A percentile compares a stretch with the other conserved stretches of the same genome.
Conservation (phyloP, 2,329 filamentous ascomycete genomes). For the Monilinia aucupariae region DNA sequence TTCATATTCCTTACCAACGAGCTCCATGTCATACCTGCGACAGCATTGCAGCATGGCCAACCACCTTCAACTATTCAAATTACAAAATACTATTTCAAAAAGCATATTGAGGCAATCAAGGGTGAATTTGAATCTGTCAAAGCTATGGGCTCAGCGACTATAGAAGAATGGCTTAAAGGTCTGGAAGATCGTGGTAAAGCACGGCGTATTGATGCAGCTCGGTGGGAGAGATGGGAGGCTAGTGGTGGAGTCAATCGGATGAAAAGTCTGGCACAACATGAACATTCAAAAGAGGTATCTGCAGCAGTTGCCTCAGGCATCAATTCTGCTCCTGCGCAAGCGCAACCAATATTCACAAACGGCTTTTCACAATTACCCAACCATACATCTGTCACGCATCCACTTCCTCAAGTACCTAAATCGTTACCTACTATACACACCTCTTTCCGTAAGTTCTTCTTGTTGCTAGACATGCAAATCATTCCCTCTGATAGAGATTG, state of each 20-base stretch:
- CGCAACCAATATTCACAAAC: slow-evolving; percentile 7
- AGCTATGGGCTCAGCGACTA: slow-evolving; percentile 59
- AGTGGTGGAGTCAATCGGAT: slow-evolving; percentile 31
- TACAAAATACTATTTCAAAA: slow-evolving; percentile 60
- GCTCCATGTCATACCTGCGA: slow-evolving; percentile 53
- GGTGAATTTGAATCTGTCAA: slow-evolving; percentile 58
- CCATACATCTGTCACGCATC: slow-evolving; percentile 5
- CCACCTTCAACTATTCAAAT: slow-evolving; percentile 46
- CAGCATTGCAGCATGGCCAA: slow-evolving; percentile 48
- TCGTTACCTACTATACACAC: slow-evolving; percentile 19
- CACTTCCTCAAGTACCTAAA: slow-evolving; percentile 15
- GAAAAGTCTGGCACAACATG: slow-evolving; percentile 19
- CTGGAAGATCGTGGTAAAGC: slow-evolving; percentile 58
- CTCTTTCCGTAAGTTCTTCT: slow-evolving; percentile 17
- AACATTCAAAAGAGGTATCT: slow-evolving; percentile 14
- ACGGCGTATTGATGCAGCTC: slow-evolving; percentile 53
- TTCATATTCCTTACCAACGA: slow-evolving; percentile 61
- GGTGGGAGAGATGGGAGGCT: slow-evolving; percentile 69
- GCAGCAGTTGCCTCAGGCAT: not conserved
- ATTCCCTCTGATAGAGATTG: slow-evolving; percentile 1
- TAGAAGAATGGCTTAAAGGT: slow-evolving; percentile 76
- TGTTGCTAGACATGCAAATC: not conserved
- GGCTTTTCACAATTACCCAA: not conserved
- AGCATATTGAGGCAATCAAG: slow-evolving; percentile 58
- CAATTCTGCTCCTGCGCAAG: not conserved